These are phyloP conservation scores for Talaromyces sp. DNA, from an alignment of 2,329 filamentous ascomycete genomes.

Conservation along the genomic window DNA sequence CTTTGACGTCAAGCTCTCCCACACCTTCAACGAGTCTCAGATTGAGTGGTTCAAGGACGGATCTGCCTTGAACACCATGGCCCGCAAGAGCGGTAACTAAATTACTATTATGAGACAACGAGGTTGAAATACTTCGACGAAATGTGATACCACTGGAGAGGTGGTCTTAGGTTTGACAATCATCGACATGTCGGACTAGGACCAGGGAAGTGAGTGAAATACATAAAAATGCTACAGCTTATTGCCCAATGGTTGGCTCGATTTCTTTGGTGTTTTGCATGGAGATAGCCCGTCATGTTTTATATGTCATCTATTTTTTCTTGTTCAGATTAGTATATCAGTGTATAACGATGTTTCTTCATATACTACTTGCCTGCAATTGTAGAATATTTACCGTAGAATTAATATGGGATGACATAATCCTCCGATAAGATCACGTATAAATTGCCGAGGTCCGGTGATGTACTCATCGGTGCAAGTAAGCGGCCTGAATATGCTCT, in stretches of 20 bases:
- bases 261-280: conserved; percentile 32
- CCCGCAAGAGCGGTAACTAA: conserved; percentile 58
- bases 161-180: conserved; percentile 1
- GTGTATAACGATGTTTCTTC: conserved; percentile 35
- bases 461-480: background rate
- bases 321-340: conserved; percentile 38
- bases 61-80: conserved; percentile 97
- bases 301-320: conserved; percentile 29
- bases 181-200: background rate
- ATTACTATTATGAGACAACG: conserved; percentile 17
- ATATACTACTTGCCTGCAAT: background rate
- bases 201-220: background rate
- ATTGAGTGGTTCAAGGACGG: conserved; percentile 99
- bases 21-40: conserved; percentile 98
- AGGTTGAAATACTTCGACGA: conserved; percentile 5
- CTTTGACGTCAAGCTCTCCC: conserved; percentile 80
- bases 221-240: conserved; percentile 5
- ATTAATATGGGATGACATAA: conserved; percentile 17
- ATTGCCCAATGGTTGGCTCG: conserved; percentile 15
- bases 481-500: too few relatives aligned
- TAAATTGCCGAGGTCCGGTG: conserved; percentile 24
- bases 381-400: background rate
- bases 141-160: conserved; percentile 11
- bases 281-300: conserved; percentile 42
- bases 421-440: conserved; percentile 15